Base-by-base conservation (phyloP, 345 rosid genomes). In the Citrus reticulata region DNA sequence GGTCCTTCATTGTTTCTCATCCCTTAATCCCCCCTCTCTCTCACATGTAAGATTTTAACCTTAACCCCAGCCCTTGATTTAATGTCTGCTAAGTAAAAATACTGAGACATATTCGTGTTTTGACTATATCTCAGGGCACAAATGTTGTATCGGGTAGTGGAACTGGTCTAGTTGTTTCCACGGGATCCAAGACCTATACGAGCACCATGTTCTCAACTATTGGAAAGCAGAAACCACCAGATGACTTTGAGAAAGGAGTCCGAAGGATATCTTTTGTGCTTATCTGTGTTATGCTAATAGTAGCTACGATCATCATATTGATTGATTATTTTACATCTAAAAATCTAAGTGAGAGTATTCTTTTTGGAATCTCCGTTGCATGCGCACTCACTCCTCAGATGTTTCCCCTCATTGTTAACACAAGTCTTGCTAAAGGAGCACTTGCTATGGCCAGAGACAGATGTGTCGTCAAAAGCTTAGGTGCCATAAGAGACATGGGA, bases 361-460 rank as follows among this genome's bases (percentile, higher is more conserved):
- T 91, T 80, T 91, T 91, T 17, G 93, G 91, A 37, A 83, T 86
- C 62, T 91, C 95, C 0, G 93, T 91, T 63, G 93, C 93, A 1
- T 89, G 93, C 67, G 93, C 92, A 0, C 91, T 91, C 24, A 91
- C 95, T 59, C 95, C 95, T 65, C 92, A 91, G 77, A 91, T 91
- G 93, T 93, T 91, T 83, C 95, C 93, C 64, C 90, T 91, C 51
- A 85, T 91, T 49, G 90, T 86, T 35, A 88, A 90, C 83, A 88
- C 92, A 46, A 87, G 93, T 69, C 95, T 91, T 42, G 95, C 93
- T 2, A 90, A 90, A 84, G 95, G 95, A 70, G 93, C 95, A 55
- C 86, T 91, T 42, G 90, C 90, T 37, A 91, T 91, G 95, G 95
- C 95, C n/a, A 84, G 80, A 79, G 95, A 91, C 74, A 85, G 93